phyloP scores from a whole-genome alignment of 208 protist species.

The Wallacemonas rigidus region DNA sequence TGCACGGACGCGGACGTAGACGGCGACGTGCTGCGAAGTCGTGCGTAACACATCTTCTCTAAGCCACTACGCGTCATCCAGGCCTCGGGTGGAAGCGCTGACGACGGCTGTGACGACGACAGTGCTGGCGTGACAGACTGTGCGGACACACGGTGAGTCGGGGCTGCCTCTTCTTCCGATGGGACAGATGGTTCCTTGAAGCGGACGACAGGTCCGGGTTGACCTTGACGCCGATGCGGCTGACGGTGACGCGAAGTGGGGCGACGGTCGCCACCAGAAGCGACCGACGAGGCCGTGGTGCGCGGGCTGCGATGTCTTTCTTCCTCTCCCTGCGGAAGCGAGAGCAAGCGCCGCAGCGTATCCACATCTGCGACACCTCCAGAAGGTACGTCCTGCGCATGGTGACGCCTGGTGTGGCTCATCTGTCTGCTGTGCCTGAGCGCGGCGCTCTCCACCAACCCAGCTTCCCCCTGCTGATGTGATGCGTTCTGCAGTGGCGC shows the following conservation, averaged over 20 bases:
- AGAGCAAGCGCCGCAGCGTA: constrained; percentile 1
- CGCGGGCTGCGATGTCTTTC: too few species aligned
- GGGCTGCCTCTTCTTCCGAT: neutral
- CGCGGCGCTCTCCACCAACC: too few species aligned
- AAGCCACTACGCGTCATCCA: constrained; percentile 1
- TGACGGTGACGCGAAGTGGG: neutral
- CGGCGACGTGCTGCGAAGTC: neutral
- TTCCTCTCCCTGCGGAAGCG: too few species aligned
- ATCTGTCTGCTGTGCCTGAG: too few species aligned
- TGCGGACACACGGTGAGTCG: neutral
- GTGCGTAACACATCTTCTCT: constrained; percentile 1
- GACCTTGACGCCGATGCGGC: too few species aligned
- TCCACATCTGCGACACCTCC: neutral
- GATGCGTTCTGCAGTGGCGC: too few species aligned
- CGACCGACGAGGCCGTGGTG: neutral
- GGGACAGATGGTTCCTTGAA: neutral
- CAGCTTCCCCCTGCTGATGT: too few species aligned
- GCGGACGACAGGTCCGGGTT: neutral
- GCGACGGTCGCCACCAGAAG: neutral
- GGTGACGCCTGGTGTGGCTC: too few species aligned
- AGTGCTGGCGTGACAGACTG: neutral
- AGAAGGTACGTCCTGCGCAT: neutral
- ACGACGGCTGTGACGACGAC: neutral
- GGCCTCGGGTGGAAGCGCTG: neutral
- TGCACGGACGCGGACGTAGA: neutral